Evolutionary conservation across 1,139 yeast species (phyloP), one percentile per base, ranked within the genome.

Genomic region (Casaregolazyma suthepensis): DNA sequence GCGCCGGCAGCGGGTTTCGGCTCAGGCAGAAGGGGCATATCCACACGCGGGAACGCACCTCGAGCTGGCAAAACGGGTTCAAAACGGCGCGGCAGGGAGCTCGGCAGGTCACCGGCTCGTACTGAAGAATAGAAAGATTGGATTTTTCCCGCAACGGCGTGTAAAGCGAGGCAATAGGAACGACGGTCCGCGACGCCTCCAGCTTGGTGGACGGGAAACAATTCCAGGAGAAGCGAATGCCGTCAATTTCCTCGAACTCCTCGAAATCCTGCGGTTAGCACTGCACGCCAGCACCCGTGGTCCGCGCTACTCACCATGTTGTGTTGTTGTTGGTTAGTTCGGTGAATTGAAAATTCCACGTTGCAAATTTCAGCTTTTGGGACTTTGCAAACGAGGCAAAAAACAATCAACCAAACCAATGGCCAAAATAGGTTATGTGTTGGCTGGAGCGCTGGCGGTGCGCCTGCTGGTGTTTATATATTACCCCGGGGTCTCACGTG

Each of bases 91-190:
- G 83, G 78, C 99, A 93, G 56, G 82, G 82, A 50, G 85, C 81
- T 59, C 90, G 79, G 75, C 99, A 93, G 51, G 83, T 76, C 52
- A 86, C 84, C 7, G 99, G 99, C 72, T 93, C 97, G 70, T 93
- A 90, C 62, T 82, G 83, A 53, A 95, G 93, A 52, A 87, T 73
- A 18, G 93, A 85, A 60, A 91, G 75, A 61, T 86, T 93, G 57
- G 86, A 86, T 63, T 90, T 80, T 56, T 80, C 81, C 68, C 87
- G 82, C 64, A 94, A 79, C 13, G 99, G 99, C 15, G 98, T 90
- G 75, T 91, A 93, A 60, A 93, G 75, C 56, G 96, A 87, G 43
- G 98, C 96, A 37, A 94, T 85, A 17, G 99, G 99, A 43, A 93
- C 94, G 22, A 93, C 96, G 64, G 91, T 86, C 62, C 94, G 87